Conservation (phyloP, 345 rosid species). For the Gossypium arboreum region DNA sequence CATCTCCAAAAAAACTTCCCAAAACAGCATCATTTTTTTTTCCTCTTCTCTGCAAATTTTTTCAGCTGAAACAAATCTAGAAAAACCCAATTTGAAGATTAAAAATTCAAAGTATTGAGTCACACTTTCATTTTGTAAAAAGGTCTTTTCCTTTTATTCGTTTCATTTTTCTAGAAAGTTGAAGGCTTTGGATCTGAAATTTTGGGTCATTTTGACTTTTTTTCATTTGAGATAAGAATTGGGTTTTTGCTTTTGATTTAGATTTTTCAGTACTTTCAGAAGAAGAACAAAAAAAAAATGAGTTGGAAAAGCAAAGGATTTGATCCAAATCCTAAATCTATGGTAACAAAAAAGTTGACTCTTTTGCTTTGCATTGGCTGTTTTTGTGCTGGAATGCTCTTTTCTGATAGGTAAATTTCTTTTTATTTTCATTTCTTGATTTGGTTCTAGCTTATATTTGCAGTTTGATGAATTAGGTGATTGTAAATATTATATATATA, state of each 20-base stretch:
- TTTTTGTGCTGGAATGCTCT: conserved; percentile 89
- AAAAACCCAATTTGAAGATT: conserved; percentile 5
- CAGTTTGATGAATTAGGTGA: neutral
- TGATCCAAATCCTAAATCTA: conserved; percentile 40
- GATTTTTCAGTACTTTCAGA: conserved; percentile 23
- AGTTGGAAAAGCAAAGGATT: conserved; percentile 55
- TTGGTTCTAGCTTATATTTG: conserved; percentile 6
- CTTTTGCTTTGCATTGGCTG: conserved; percentile 78
- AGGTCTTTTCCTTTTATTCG: conserved; percentile 3
- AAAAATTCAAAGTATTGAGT: neutral
- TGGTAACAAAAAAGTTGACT: conserved; percentile 76
- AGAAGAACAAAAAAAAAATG: conserved; percentile 33
- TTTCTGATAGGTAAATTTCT: conserved; percentile 61
- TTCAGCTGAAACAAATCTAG: conserved; percentile 4
- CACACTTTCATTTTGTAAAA: neutral
- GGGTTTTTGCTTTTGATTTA: conserved; percentile 26
- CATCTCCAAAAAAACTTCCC: neutral
- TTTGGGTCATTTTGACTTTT: conserved; percentile 25
- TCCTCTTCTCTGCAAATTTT: neutral
- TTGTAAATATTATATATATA: neutral
- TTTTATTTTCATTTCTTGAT: neutral
- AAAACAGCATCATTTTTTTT: neutral
- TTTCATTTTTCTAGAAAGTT: neutral
- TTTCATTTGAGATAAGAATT: conserved; percentile 13
- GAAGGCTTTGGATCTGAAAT: conserved; percentile 38